Evolutionary conservation across 1,139 yeast species (phyloP), one percentile per base, ranked within the genome.

Genomic region (Hyphopichia pseudoburtonii): DNA sequence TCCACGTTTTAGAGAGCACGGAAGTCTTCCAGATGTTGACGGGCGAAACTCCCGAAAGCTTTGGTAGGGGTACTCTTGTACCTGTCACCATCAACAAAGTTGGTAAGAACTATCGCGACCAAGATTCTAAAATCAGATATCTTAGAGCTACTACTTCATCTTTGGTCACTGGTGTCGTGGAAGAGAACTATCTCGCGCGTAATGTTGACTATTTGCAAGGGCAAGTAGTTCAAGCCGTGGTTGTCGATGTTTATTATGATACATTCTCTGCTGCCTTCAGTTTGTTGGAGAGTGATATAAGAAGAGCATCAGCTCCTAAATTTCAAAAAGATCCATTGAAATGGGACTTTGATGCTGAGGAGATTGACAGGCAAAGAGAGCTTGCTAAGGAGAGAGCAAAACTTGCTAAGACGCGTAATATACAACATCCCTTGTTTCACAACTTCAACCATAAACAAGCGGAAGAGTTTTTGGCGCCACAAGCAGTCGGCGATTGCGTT

Each of bases 351-450:
- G 80, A 70, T 14, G 87, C 89, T 24, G 97, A 92, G 61, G 74
- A 73, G 37, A 69, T 64, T 16, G 97, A 92, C 57, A 60, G 66
- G 24, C 76, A 70, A 37, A 68, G 63, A 34, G 90, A 83, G 51
- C 64, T 68, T 41, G 78, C 79, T 25, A 76, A 75, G 40, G 80
- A 76, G 57, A 73, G 82, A 47, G 80, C 79, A 46, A 68, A 84
- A 53, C 60, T 63, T 35, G 72, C 76, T 10, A 70, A 65, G 45
- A 64, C 71, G n/a, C 75, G 96, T 56, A 85, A 87, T 46, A 78
- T 92, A 50, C 94, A 89, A 57, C 99, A 92, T 67, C 96, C 97
- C 31, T 77, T 86, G 55, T 92, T 87, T 74, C 86, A 80, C 49
- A 84, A 86, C 45, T 84, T 90, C 68, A 86, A 80, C 51, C 78